These are phyloP conservation scores for Escallonia herrerae DNA, from an alignment of 129 eudicot genomes.

Conservation along the genomic window DNA sequence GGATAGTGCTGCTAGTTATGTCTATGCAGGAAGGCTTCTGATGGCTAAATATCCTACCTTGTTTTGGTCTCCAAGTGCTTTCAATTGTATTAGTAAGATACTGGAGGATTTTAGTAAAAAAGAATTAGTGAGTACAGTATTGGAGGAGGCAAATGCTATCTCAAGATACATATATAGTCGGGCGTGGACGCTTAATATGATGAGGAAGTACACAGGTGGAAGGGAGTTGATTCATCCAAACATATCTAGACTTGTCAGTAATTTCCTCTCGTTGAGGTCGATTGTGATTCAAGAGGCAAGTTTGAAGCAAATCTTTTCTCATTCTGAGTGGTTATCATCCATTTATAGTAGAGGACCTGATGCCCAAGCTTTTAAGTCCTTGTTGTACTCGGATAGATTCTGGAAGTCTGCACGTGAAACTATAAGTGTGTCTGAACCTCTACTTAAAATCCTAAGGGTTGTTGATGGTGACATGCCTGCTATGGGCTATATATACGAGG, in stretches of 20 bases:
- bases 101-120: conserved; percentile 31
- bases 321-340: conserved; percentile 29
- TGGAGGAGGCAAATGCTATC: conserved; percentile 33
- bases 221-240: conserved; percentile 29
- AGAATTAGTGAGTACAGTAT: conserved; percentile 33
- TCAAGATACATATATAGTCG: conserved; percentile 30
- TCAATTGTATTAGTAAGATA: conserved; percentile 30
- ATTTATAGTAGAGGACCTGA: conserved; percentile 15
- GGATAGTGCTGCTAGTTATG: conserved; percentile 21
- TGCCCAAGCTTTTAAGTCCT: conserved; percentile 20
- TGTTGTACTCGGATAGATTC: conserved; percentile 25
- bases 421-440: conserved; percentile 31
- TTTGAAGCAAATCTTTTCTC: conserved; percentile 33
- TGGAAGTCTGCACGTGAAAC: conserved; percentile 40
- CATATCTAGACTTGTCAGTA: conserved; percentile 17
- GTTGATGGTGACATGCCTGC: conserved; percentile 51
- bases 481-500: conserved; percentile 37
- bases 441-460: conserved; percentile 34
- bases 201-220: conserved; percentile 34
- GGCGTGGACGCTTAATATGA: conserved; percentile 17
- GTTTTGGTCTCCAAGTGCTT: conserved; percentile 46
- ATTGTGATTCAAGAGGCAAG: conserved; percentile 35
- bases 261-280: conserved; percentile 25
- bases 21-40: conserved; percentile 38
- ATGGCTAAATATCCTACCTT: conserved; percentile 41